Evolutionary conservation across 768 basidiomycete species (phyloP).

Genomic region (Sporobolomyces pararoseus): DNA sequence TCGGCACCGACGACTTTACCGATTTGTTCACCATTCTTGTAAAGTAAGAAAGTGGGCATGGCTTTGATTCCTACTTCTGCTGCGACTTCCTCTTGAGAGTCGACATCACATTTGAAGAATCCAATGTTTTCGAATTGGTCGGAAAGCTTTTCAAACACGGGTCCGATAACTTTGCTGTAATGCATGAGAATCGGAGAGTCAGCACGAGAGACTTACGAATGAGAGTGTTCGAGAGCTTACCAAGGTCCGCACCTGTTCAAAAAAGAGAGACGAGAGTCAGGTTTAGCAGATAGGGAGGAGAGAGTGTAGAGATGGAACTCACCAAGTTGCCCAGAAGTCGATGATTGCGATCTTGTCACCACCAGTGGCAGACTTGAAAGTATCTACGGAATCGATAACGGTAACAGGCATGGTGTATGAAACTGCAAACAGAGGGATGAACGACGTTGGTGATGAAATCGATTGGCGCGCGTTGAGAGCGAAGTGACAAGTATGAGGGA

Average conservation of each 20-base stretch:
- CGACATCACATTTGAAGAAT: slow-evolving; percentile 74
- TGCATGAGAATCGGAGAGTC: not conserved
- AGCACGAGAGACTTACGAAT: not conserved
- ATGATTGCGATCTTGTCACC: slow-evolving; percentile 55
- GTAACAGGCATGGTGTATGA: slow-evolving; percentile 41
- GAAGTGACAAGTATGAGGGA: not conserved
- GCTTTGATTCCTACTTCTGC: slow-evolving; percentile 43
- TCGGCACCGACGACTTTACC: slow-evolving; percentile 56
- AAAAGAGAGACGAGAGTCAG: not conserved
- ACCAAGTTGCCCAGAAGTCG: slow-evolving; percentile 77
- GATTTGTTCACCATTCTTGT: slow-evolving; percentile 51
- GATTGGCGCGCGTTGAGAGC: not conserved
- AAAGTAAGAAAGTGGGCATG: slow-evolving; percentile 54
- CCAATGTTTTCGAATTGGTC: slow-evolving; percentile 51
- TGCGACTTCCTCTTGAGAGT: slow-evolving; percentile 52
- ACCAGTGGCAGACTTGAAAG: slow-evolving; percentile 56
- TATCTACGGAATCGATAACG: slow-evolving; percentile 45
- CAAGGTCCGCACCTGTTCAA: slow-evolving; percentile 40
- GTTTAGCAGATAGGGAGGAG: not conserved
- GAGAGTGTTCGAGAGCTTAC: not conserved
- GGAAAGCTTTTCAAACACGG: slow-evolving; percentile 62
- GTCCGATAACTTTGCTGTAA: slow-evolving; percentile 53
- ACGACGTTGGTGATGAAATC: not conserved
- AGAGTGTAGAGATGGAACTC: slow-evolving; percentile 39
- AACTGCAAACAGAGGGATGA: not conserved